phyloP scores from a whole-genome alignment of 352 stramenopile genomes.

The Globisporangium irregulare region DNA sequence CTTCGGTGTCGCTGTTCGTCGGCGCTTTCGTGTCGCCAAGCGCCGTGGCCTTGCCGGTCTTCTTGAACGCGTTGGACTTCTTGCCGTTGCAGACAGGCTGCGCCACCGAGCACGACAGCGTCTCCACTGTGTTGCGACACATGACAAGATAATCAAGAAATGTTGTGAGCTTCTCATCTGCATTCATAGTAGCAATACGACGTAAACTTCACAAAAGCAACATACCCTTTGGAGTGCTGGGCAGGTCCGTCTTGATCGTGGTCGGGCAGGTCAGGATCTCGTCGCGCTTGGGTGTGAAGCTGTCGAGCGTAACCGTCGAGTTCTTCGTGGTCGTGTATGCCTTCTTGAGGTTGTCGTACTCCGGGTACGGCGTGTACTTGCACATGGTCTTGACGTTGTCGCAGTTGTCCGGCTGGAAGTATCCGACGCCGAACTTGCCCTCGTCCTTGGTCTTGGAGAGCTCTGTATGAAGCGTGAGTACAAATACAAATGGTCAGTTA shows the following conservation, averaged over 20 bases:
- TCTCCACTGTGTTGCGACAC: slow-evolving; percentile 26
- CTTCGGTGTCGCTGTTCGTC: slow-evolving; percentile 13
- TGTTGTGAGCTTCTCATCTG: background rate
- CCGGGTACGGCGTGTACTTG: slow-evolving; percentile 63
- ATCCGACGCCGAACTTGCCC: slow-evolving; percentile 71
- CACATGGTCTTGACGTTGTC: slow-evolving; percentile 57
- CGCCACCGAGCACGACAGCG: slow-evolving; percentile 41
- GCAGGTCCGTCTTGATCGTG: slow-evolving; percentile 28
- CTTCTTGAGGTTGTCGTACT: slow-evolving; percentile 69
- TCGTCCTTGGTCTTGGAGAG: slow-evolving; percentile 32
- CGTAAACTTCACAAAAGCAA: background rate
- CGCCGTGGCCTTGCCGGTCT: slow-evolving; percentile 19
- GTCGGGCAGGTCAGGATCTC: slow-evolving; percentile 42
- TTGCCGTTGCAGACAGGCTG: slow-evolving; percentile 60
- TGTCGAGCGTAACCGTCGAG: slow-evolving; percentile 44
- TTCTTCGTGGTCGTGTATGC: slow-evolving; percentile 67
- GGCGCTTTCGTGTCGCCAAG: slow-evolving; percentile 13
- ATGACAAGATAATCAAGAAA: background rate
- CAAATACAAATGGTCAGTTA: background rate
- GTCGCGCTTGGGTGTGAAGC: slow-evolving; percentile 33
- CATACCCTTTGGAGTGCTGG: slow-evolving; percentile 33
- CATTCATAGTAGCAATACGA: background rate
- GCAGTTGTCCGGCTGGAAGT: slow-evolving; percentile 66
- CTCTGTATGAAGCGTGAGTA: slow-evolving; percentile 4
- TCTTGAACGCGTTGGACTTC: slow-evolving; percentile 55